Conservation (phyloP, 2,329 filamentous ascomycete species). For the Microcyclospora tardicrescens region DNA sequence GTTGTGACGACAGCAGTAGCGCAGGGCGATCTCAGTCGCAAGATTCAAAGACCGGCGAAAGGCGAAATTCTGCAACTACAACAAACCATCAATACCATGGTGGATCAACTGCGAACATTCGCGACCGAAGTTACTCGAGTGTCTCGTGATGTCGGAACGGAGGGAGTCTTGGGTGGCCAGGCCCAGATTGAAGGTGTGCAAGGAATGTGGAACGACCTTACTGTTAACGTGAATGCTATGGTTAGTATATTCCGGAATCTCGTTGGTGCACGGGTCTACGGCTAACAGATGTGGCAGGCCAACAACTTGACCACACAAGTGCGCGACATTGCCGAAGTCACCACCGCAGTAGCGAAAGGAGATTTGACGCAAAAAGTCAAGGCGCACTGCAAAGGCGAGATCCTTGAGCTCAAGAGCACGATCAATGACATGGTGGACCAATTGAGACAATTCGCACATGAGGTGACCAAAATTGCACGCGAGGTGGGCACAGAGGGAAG, state of each 20-base stretch:
- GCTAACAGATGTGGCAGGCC: constrained; percentile 13
- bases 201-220: constrained; percentile 55
- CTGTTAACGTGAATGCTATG: constrained; percentile 43
- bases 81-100: constrained; percentile 66
- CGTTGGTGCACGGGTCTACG: too few relatives aligned
- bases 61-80: constrained; percentile 93
- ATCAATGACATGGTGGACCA: constrained; percentile 43
- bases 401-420: constrained; percentile 38
- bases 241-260: too few relatives aligned
- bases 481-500: constrained; percentile 41
- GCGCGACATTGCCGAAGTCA: constrained; percentile 41
- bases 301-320: constrained; percentile 41
- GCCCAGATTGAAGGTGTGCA: constrained; percentile 52
- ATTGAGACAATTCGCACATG: constrained; percentile 39
- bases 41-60: constrained; percentile 85
- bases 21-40: constrained; percentile 85
- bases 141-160: constrained; percentile 50
- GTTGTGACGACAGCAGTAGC: constrained; percentile 93
- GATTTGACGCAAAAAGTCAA: constrained; percentile 40
- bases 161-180: constrained; percentile 50
- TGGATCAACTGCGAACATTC: constrained; percentile 52
- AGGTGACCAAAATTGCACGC: constrained; percentile 40
- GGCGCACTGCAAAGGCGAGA: constrained; percentile 40
- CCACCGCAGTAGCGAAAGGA: constrained; percentile 39
- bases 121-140: constrained; percentile 53